Evolutionary conservation across 1,284 basidiomycete genomes (phyloP), one percentile per base, ranked within the genome.

Genomic region (Stygiomarasmius scandens): DNA sequence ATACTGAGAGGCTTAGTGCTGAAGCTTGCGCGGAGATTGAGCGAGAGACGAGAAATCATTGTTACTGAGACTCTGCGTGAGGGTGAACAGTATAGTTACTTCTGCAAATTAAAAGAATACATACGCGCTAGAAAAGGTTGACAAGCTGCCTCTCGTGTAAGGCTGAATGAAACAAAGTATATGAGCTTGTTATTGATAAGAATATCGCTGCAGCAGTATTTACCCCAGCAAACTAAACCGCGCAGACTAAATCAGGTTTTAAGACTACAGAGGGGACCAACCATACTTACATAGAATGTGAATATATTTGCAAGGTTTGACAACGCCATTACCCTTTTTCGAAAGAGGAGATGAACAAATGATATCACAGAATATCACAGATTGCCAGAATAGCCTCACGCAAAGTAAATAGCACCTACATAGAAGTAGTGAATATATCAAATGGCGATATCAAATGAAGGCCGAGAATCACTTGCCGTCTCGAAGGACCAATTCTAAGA

Each of bases 1-100:
- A 5, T 12, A 32, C 29, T 32, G 29, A 32, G 29, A 32, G 12
- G 12, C 29, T 32, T 32, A 12, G 5, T 32, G 29, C 12, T 32
- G 29, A 32, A 32, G 1, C 61, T 69, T 65, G 71, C 61, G 56
- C 75, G 55, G 11, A 56, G 55, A 34, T 55, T 49, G 16, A 58
- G 25, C 52, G 54, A 54, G 27, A 58, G 57, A 12, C 52, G 53
- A 3, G 52, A 58, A 25, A 58, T 51, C 52, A 58, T 54, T 6
- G 57, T 54, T 5, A 54, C 57, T 2, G 57, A 58, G 12, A 55
- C 32, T 23, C 57, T 58, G 34, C 9, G 22, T 9, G 10, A 20
- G n/a, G 25, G n/a, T 53, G 19, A 1, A n/a, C n/a, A n/a, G n/a
- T n/a, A n/a, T n/a, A n/a, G n/a, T n/a, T 24, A 22, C 20, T 49